phyloP scores from a whole-genome alignment of 306 rosid genomes.

The Vicia sativa region DNA sequence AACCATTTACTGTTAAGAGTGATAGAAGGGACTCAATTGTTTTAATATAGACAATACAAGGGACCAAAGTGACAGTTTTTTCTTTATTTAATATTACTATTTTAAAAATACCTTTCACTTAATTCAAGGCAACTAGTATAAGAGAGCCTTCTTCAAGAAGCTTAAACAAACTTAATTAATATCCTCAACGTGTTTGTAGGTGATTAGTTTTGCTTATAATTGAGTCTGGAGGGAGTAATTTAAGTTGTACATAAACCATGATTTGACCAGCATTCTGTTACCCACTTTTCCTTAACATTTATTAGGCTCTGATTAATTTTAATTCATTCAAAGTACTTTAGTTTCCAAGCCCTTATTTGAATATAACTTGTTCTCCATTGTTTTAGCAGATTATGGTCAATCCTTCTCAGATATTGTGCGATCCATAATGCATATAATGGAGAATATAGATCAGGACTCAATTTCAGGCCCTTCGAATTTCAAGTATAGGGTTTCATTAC shows the following conservation, averaged over 20 bases:
- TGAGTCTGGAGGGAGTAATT: neutral
- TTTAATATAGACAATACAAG: too few species aligned
- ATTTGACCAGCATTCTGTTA: conserved; percentile 7
- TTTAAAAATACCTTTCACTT: neutral
- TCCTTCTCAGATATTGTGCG: conserved; percentile 81
- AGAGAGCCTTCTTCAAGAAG: neutral
- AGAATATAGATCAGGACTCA: conserved; percentile 65
- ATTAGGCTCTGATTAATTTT: conserved; percentile 7
- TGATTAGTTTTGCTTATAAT: neutral
- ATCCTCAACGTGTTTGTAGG: neutral
- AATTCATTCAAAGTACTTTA: neutral
- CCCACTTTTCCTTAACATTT: neutral
- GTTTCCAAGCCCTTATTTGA: conserved; percentile 21
- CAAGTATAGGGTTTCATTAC: conserved; percentile 84
- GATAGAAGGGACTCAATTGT: too few species aligned
- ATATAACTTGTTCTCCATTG: conserved; percentile 26
- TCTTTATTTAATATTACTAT: too few species aligned
- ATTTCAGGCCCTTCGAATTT: conserved; percentile 77
- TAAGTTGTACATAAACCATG: neutral
- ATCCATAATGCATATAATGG: conserved; percentile 70
- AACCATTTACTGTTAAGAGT: too few species aligned
- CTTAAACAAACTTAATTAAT: neutral
- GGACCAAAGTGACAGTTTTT: too few species aligned
- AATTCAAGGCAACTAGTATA: neutral
- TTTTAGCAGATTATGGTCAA: conserved; percentile 75